Evolutionary conservation across 202 grass and related monocot species (phyloP).

Genomic region (Miscanthus sacchariflorus): DNA sequence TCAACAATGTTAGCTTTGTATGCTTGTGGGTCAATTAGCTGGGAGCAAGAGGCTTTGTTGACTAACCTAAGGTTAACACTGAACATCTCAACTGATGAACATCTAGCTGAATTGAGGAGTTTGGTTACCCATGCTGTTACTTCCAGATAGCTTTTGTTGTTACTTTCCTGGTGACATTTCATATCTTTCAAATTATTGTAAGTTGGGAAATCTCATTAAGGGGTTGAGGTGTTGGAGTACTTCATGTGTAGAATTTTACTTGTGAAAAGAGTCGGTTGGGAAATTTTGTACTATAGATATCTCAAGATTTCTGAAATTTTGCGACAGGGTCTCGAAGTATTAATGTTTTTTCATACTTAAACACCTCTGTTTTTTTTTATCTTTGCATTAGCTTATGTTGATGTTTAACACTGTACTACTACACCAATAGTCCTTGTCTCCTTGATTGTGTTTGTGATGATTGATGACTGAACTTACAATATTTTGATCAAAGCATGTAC

Average conservation of each 20-base stretch:
- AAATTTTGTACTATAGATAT: constrained; percentile 52
- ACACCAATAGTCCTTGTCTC: background rate
- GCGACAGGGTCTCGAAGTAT: constrained; percentile 8
- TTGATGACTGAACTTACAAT: background rate
- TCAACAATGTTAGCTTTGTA: constrained; percentile 68
- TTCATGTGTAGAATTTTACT: constrained; percentile 53
- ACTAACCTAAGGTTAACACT: constrained; percentile 75
- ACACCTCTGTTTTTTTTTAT: constrained; percentile 17
- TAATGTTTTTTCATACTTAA: constrained; percentile 28
- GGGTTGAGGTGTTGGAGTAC: constrained; percentile 39
- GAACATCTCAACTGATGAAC: constrained; percentile 89
- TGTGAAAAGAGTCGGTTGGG: constrained; percentile 40
- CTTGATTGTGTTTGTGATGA: constrained; percentile 30
- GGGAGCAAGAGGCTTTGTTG: constrained; percentile 79
- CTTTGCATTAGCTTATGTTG: constrained; percentile 32
- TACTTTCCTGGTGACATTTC: constrained; percentile 26
- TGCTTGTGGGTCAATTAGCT: constrained; percentile 79
- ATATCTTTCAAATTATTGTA: constrained; percentile 46
- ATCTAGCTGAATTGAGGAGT: constrained; percentile 71
- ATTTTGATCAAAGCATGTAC: constrained; percentile 37
- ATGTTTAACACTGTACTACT: constrained; percentile 12
- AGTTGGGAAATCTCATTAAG: constrained; percentile 46
- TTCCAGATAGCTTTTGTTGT: constrained; percentile 55
- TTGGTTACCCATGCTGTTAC: constrained; percentile 58
- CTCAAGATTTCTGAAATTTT: constrained; percentile 47